phyloP scores from a whole-genome alignment of 1,284 basidiomycete species.

The Puccinia brachypodii region DNA sequence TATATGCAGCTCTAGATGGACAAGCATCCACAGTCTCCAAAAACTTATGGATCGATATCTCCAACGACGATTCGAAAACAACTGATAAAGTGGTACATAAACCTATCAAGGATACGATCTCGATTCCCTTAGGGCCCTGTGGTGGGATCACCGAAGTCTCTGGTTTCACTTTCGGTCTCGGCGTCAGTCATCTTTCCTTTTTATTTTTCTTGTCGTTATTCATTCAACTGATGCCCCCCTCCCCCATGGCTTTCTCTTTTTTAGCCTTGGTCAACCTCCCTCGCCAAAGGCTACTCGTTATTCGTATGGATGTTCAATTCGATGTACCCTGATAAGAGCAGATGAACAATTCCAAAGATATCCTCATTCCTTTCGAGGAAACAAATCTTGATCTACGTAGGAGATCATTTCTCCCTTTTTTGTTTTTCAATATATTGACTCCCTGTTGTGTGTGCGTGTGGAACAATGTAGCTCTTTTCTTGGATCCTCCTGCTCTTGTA shows the following conservation, averaged over 20 bases:
- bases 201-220: neutral
- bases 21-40: constrained; percentile 22
- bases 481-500: too few relatives aligned
- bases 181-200: constrained; percentile 8
- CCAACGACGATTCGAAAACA: neutral
- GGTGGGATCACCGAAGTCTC: constrained; percentile 29
- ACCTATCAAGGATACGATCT: constrained; percentile 35
- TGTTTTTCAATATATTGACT: too few relatives aligned
- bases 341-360: too few relatives aligned
- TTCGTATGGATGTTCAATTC: constrained; percentile 43
- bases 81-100: constrained; percentile 20
- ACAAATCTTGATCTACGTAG: too few relatives aligned
- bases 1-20: constrained; percentile 42
- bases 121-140: constrained; percentile 32
- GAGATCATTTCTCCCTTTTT: too few relatives aligned
- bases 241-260: neutral
- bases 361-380: too few relatives aligned
- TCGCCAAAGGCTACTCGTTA: constrained; percentile 24
- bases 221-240: neutral
- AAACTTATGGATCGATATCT: constrained; percentile 32
- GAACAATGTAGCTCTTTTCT: too few relatives aligned
- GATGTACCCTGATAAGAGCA: constrained; percentile 20
- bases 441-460: too few relatives aligned
- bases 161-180: constrained; percentile 36
- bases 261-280: constrained; percentile 24